Evolutionary conservation across 1,284 basidiomycete species (phyloP), one percentile per base, ranked within the genome.

Genomic region (Moniliella sp.): DNA sequence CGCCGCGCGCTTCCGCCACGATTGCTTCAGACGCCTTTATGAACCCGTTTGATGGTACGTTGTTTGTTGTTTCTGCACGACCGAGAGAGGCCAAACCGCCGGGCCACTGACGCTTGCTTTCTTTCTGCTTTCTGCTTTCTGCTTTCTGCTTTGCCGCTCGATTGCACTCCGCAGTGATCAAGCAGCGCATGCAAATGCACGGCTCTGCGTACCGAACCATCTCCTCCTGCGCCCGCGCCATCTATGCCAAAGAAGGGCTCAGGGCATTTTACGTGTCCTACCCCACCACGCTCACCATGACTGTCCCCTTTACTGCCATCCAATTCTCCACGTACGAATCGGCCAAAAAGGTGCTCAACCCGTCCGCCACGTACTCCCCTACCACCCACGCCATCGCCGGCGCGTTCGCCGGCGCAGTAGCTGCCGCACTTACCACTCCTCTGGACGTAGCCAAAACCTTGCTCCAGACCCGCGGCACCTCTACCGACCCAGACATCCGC

Each of bases 391-490:
- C 86, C 39, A 66, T 76, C 21, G 76, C 84, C 0, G 91, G 91
- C 31, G 91, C 80, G 25, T 65, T 88, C 17, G 80, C 91, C 0
- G 91, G 91, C 30, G 91, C 74, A 15, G 74, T 94, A 8, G 91
- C 86, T 3, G 91, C 83, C 1, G 88, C 81, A 9, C 74, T 93
- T 13, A 97, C 91, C 15, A 97, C 82, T 9, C 91, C 91, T 3
- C 67, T 99, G 32, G 91, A 99, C 61, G 91, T 99, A n/a, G 83
- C 84, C 44, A 99, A 99, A 68, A 91, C 83, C 25, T 71, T 91
- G 43, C 65, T 99, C 19, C 91, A 99, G 63, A 97, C 91, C 16
- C 69, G 84, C 36, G 91, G 91, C 15, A 74, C 74, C 15, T 77
- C 78, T 18, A 62, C 66, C 3, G 86, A 94, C 52, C 57, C 69